Percentiles rank a stretch among this genome's conserved stretches.
phyloP scores from a whole-genome alignment of 495 filamentous ascomycete species.

The Delitschia confertaspora region DNA sequence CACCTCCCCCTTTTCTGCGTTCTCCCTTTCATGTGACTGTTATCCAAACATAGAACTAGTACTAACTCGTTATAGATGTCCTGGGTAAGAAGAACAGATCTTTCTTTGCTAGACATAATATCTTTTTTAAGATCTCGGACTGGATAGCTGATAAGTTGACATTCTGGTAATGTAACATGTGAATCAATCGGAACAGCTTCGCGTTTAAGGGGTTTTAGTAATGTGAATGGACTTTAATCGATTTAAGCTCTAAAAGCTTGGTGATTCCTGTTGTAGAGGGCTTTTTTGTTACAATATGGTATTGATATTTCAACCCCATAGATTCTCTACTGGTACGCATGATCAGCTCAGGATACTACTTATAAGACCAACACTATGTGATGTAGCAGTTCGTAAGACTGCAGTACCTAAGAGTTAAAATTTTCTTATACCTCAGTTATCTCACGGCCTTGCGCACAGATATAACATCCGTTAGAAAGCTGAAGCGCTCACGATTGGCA shows the following conservation, averaged over 20 bases:
- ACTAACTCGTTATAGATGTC: conserved; percentile 49
- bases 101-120: conserved; percentile 62
- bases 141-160: conserved; percentile 16
- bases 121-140: conserved; percentile 50
- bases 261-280: not conserved
- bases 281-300: too few species aligned
- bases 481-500: too few species aligned
- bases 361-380: too few species aligned
- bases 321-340: too few species aligned
- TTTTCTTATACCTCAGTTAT: too few species aligned
- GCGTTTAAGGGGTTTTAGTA: not conserved
- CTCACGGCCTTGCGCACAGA: too few species aligned
- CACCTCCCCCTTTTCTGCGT: conserved; percentile 19
- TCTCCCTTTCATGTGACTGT: not conserved
- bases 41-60: not conserved
- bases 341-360: too few species aligned
- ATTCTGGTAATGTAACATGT: conserved; percentile 15
- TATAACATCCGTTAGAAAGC: too few species aligned
- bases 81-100: conserved; percentile 69
- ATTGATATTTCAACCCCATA: too few species aligned
- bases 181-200: not conserved
- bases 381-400: too few species aligned
- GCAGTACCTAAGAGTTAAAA: too few species aligned
- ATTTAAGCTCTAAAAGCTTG: not conserved
- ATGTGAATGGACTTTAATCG: not conserved